Conservation (phyloP, 2,329 filamentous ascomycete species). For the Byssoonygena ceratinophila region DNA sequence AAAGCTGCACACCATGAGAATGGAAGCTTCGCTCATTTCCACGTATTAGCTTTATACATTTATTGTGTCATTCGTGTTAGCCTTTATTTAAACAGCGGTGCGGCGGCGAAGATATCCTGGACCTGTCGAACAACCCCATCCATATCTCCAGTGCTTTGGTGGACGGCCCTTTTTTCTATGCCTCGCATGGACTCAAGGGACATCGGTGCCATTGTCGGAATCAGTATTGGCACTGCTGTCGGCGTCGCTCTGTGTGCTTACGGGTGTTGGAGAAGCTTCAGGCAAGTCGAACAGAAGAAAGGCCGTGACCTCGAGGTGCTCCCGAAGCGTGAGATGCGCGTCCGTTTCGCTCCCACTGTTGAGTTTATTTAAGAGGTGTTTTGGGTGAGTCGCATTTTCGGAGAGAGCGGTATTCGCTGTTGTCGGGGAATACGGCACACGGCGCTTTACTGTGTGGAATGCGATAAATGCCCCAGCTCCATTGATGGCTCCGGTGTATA, state of each 20-base stretch:
- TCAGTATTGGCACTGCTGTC: neutral
- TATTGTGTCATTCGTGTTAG: neutral
- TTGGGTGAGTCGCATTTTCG: neutral
- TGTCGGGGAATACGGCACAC: too few relatives aligned
- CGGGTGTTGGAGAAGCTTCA: constrained; percentile 3
- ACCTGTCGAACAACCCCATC: too few relatives aligned
- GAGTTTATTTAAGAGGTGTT: neutral
- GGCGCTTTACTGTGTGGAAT: neutral
- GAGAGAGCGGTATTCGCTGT: neutral
- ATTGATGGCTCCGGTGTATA: constrained; percentile 17
- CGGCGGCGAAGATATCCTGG: too few relatives aligned
- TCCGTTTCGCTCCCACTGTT: constrained; percentile 14
- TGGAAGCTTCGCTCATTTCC: neutral
- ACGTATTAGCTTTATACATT: neutral
- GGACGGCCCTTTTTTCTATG: too few relatives aligned
- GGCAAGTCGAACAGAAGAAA: neutral
- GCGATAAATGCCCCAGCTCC: neutral
- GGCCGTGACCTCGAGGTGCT: neutral
- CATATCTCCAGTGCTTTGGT: too few relatives aligned
- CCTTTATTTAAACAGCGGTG: too few relatives aligned
- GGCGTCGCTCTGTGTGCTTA: neutral
- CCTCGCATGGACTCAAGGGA: constrained; percentile 7
- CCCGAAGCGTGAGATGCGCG: neutral
- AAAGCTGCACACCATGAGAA: neutral
- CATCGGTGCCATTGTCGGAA: neutral